Percentiles rank a stretch among this genome's conserved stretches.
Evolutionary conservation across 129 eudicot genomes (phyloP).

Genomic region (Glebionis coronaria): DNA sequence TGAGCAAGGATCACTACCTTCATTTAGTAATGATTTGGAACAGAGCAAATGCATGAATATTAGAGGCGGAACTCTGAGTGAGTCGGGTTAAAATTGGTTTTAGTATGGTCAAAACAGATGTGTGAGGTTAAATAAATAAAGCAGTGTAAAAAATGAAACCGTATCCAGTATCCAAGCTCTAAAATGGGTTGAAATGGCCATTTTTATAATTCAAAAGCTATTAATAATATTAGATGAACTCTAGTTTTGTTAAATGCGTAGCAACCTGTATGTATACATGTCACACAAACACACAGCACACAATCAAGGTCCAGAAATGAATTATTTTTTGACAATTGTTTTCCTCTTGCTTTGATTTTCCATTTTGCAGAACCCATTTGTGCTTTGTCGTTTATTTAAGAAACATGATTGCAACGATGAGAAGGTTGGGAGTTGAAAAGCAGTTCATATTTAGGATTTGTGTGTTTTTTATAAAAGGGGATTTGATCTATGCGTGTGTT

Average conservation of each 20-base stretch:
- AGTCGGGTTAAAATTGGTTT: neutral
- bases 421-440: conserved; percentile 35
- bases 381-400: conserved; percentile 73
- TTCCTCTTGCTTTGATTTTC: conserved; percentile 7
- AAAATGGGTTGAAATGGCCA: neutral
- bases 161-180: too few relatives aligned
- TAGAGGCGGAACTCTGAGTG: neutral
- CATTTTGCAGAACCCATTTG: conserved; percentile 56
- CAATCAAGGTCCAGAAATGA: too few relatives aligned
- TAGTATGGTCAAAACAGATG: neutral
- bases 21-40: neutral
- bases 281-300: too few relatives aligned
- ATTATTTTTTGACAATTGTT: neutral
- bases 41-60: neutral
- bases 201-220: neutral
- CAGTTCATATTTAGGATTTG: too few relatives aligned
- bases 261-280: too few relatives aligned
- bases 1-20: neutral
- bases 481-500: too few relatives aligned
- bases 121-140: neutral
- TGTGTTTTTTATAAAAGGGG: too few relatives aligned
- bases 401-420: conserved; percentile 65
- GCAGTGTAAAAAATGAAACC: too few relatives aligned
- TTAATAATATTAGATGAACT: neutral
- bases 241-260: conserved; percentile 5